These are phyloP conservation scores for Remersonia thermophila DNA, from an alignment of 2,329 filamentous ascomycete genomes.

Conservation along the genomic window DNA sequence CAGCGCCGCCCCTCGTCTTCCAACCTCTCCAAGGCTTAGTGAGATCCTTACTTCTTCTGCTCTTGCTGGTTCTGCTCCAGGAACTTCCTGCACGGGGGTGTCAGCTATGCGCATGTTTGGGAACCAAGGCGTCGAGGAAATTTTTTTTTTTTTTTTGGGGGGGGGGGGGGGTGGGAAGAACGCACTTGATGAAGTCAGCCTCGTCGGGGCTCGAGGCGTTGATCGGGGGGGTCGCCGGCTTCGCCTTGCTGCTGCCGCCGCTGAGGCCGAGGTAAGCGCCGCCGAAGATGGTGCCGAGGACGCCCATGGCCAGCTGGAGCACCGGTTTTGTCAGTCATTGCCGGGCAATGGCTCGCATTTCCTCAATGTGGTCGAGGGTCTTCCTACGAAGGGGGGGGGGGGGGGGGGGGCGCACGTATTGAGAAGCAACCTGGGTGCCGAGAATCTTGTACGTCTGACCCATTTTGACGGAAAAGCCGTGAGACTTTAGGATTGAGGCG, in stretches of 20 bases:
- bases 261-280: conserved; percentile 30
- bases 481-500: too few relatives aligned
- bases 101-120: conserved; percentile 5
- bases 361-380: too few relatives aligned
- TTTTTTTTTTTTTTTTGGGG: too few relatives aligned
- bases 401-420: conserved; percentile 37
- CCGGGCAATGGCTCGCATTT: too few relatives aligned
- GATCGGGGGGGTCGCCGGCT: conserved; percentile 40
- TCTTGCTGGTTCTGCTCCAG: conserved; percentile 31
- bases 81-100: conserved; percentile 30
- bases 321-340: too few relatives aligned
- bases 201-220: conserved; percentile 50
- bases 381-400: too few relatives aligned
- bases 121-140: too few relatives aligned
- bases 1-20: too few relatives aligned
- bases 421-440: conserved; percentile 48
- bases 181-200: conserved; percentile 54
- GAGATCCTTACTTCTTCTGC: conserved; percentile 30
- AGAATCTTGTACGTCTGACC: conserved; percentile 41
- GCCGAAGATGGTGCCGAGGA: conserved; percentile 39
- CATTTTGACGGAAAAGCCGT: conserved; percentile 29
- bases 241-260: conserved; percentile 32
- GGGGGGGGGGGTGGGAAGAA: conserved; percentile 1
- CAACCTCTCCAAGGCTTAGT: conserved; percentile 21
- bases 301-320: conserved; percentile 44